These are phyloP conservation scores for Trifolium repens DNA, from an alignment of 306 rosid species.

Conservation along the genomic window DNA sequence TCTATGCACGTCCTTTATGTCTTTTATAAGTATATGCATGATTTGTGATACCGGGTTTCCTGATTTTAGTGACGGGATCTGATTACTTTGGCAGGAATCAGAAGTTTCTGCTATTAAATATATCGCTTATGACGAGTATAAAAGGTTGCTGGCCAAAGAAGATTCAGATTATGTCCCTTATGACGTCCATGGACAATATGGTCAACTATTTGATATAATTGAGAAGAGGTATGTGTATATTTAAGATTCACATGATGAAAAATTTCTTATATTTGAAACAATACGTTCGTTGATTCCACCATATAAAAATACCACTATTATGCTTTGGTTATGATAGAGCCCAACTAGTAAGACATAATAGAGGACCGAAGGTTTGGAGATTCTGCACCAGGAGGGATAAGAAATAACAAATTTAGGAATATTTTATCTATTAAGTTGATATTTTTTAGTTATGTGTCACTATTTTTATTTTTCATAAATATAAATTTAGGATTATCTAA, in stretches of 20 bases:
- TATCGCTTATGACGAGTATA: constrained; percentile 73
- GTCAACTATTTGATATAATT: constrained; percentile 79
- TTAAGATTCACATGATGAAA: constrained; percentile 25
- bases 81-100: constrained; percentile 60
- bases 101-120: constrained; percentile 97
- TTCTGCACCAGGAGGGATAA: neutral
- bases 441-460: neutral
- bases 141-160: constrained; percentile 64
- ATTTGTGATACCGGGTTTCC: constrained; percentile 20
- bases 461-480: neutral
- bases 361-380: constrained; percentile 9
- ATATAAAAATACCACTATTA: constrained; percentile 14
- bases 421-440: neutral
- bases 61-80: constrained; percentile 37
- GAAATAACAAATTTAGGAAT: neutral
- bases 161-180: constrained; percentile 78
- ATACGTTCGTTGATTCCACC: constrained; percentile 6
- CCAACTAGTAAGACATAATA: neutral
- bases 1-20: constrained; percentile 19
- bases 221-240: constrained; percentile 58
- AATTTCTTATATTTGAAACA: constrained; percentile 7
- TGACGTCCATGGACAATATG: constrained; percentile 78
- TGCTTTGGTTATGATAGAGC: constrained; percentile 20
- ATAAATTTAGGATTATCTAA: neutral
- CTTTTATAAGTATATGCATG: constrained; percentile 18